Conservation (phyloP, 2,329 filamentous ascomycete species). For the Pyrenochaeta sp. region DNA sequence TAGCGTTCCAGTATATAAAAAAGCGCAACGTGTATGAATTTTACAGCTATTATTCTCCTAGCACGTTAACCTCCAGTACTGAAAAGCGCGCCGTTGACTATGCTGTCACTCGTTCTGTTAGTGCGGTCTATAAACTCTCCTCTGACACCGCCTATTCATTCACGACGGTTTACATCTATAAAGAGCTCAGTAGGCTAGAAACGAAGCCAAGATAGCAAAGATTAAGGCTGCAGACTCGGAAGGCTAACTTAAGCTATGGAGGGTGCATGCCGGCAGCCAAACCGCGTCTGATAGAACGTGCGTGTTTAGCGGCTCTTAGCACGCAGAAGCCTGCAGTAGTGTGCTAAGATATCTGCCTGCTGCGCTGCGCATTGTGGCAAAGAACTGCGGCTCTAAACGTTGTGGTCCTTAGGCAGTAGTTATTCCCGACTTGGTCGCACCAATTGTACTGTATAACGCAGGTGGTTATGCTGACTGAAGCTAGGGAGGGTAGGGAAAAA, state of each 20-base stretch:
- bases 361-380: slow-evolving; percentile 4
- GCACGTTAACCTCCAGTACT: neutral
- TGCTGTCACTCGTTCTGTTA: no score
- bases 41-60: neutral
- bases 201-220: slow-evolving; percentile 13
- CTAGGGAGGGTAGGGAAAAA: no score
- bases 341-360: slow-evolving; percentile 9
- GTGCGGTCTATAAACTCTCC: slow-evolving; percentile 2
- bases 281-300: slow-evolving; percentile 7
- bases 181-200: slow-evolving; percentile 5
- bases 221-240: slow-evolving; percentile 8
- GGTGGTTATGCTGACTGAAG: no score
- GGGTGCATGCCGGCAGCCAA: slow-evolving; percentile 9
- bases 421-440: no score
- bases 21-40: slow-evolving; percentile 5
- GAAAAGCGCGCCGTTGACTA: neutral
- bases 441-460: no score
- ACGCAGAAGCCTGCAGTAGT: slow-evolving; percentile 9
- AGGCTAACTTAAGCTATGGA: slow-evolving; percentile 10
- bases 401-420: no score
- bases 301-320: slow-evolving; percentile 7
- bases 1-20: neutral
- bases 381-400: neutral
- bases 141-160: slow-evolving; percentile 13
- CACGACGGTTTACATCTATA: slow-evolving; percentile 2